phyloP scores from a whole-genome alignment of 2,329 filamentous ascomycete genomes.

The Pseudogymnoascus sp. region DNA sequence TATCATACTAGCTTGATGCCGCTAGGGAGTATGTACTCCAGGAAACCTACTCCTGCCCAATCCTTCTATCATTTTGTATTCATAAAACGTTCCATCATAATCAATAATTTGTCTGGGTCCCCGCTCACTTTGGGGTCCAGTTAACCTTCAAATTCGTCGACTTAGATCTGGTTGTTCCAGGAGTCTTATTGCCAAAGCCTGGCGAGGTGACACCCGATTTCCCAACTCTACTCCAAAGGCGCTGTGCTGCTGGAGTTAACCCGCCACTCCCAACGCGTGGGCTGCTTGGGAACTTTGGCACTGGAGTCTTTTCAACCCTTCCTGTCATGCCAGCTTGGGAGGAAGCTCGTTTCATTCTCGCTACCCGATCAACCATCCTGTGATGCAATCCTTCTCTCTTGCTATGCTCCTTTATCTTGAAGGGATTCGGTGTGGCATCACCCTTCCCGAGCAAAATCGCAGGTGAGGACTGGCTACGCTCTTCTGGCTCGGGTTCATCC shows the following conservation, averaged over 20 bases:
- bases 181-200: slow-evolving; percentile 24
- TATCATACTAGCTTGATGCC: not conserved
- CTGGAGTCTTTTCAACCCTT: slow-evolving; percentile 51
- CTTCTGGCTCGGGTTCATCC: slow-evolving; percentile 55
- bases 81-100: slow-evolving; percentile 2
- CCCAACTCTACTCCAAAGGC: slow-evolving; percentile 57
- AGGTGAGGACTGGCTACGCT: slow-evolving; percentile 30
- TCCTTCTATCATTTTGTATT: slow-evolving; percentile 1
- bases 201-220: slow-evolving; percentile 28
- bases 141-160: slow-evolving; percentile 21
- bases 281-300: slow-evolving; percentile 65
- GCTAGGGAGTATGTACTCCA: not conserved
- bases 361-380: slow-evolving; percentile 76
- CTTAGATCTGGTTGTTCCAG: slow-evolving; percentile 21
- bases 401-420: slow-evolving; percentile 68
- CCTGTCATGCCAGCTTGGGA: slow-evolving; percentile 53
- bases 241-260: slow-evolving; percentile 68
- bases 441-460: slow-evolving; percentile 51
- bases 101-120: not conserved
- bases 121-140: slow-evolving; percentile 22
- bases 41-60: not conserved
- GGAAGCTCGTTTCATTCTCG: slow-evolving; percentile 61
- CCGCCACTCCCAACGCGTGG: slow-evolving; percentile 45
- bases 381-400: slow-evolving; percentile 76
- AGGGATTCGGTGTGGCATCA: slow-evolving; percentile 66